phyloP scores from a whole-genome alignment of 2,329 filamentous ascomycete species.

The Talaromyces sp. region DNA sequence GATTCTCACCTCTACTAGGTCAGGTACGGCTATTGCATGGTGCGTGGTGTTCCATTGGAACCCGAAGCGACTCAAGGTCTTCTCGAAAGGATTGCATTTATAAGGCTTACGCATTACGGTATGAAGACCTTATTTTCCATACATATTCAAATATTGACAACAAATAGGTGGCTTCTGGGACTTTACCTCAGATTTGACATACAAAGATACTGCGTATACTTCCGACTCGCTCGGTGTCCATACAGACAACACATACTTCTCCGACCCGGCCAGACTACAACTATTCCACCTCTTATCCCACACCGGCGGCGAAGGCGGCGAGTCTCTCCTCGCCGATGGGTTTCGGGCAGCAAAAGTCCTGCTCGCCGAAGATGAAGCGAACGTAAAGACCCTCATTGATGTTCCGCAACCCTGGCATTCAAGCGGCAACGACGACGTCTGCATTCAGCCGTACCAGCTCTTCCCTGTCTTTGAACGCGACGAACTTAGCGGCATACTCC shows the following conservation, averaged over 20 bases:
- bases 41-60: slow-evolving; percentile 62
- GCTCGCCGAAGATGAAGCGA: slow-evolving; percentile 45
- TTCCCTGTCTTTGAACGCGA: slow-evolving; percentile 69
- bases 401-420: slow-evolving; percentile 70
- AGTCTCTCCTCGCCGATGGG: slow-evolving; percentile 79
- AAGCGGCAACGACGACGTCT: slow-evolving; percentile 79
- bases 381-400: slow-evolving; percentile 54
- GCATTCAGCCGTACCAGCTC: slow-evolving; percentile 64
- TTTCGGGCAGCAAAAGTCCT: slow-evolving; percentile 67
- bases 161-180: slow-evolving; percentile 65
- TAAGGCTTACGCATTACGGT: slow-evolving; percentile 88
- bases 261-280: slow-evolving; percentile 83
- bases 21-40: slow-evolving; percentile 69
- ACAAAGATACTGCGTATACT: slow-evolving; percentile 89
- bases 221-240: slow-evolving; percentile 76
- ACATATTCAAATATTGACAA: slow-evolving; percentile 7
- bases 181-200: slow-evolving; percentile 81
- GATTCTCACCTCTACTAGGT: slow-evolving; percentile 44
- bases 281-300: slow-evolving; percentile 89
- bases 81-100: slow-evolving; percentile 76
- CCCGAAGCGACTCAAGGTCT: slow-evolving; percentile 70
- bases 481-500: slow-evolving; percentile 38
- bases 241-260: slow-evolving; percentile 95
- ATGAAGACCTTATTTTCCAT: slow-evolving; percentile 30
- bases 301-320: slow-evolving; percentile 60